Evolutionary conservation across 2,329 filamentous ascomycete species (phyloP), one percentile per base, ranked within the genome.

Genomic region (Colletotrichum tabaci): DNA sequence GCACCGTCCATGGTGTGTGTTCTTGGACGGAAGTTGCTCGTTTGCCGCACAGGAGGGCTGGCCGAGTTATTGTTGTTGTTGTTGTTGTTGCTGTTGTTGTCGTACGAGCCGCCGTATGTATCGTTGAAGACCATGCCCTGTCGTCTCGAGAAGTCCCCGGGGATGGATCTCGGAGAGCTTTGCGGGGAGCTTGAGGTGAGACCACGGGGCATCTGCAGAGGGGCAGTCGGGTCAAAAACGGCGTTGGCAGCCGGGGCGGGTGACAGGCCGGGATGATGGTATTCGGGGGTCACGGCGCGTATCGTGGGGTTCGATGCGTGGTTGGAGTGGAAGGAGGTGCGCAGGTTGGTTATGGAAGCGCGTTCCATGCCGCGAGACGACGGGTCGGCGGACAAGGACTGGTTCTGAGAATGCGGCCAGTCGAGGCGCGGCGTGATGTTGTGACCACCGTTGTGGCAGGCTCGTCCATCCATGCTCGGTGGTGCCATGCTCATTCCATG

Each of bases 221-320:
- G 52, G 15, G 53, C 50, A 35, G 52, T 26, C 26, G 71, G 49
- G 15, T 65, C 73, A 18, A 68, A 72, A 15, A 62, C 49, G 49
- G 71, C 46, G 61, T 56, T 71, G n/a, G 66, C 23, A 23, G 70
- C 35, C 55, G 52, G 44, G 6, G 55, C 55, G 35, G 70, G 72
- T 13, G 69, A 71, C 35, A 56, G 42, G 21, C 65, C 62, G 55
- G 64, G 60, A 35, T 68, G 72, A 55, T 72, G 61, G 40, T 71
- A 82, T 53, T 94, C 92, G 74, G 92, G 91, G 73, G 91, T 93
- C 74, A 93, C 90, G 67, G 91, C 84, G 74, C 92, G 89, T 77
- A 92, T 88, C 56, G 87, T 88, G 74, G 80, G 77, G 74, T 84
- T 81, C 64, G 77, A 72, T 63, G 75, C 74, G 61, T 78, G 67